Base-by-base conservation (phyloP, 345 rosid genomes). In the Salix caprea region DNA sequence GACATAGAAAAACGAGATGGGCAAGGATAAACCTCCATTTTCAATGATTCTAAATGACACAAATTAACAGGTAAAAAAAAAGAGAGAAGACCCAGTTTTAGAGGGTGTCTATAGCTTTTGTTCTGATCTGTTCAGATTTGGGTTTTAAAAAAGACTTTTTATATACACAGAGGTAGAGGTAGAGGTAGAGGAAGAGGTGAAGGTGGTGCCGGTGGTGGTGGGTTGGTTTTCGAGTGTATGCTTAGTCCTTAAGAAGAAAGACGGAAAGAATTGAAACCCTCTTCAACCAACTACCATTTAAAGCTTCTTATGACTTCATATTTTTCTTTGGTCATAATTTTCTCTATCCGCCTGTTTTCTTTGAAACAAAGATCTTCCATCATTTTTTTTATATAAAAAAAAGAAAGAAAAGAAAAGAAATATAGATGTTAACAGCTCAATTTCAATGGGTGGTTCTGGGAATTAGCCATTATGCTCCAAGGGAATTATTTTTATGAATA, bases 11-110 rank as follows among this genome's bases (percentile, higher is more conserved):
- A 85, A 75, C 87, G 89, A 83, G 84, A 82, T 81, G 88, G 90
- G 88, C 76, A 89, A 70, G 89, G 77, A 69, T 44, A 85, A 87
- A 89, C 81, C 72, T 93, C 96, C 96, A 89, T 90, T n/a, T 21
- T 79, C 76, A 19, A 40, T 15, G 75, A 5, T 15, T 68, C 28
- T 26, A 72, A 14, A 18, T 39, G 65, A 24, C 8, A 13, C 66
- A 61, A 50, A 50, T 16, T 50, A 50, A n/a, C 19, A 61, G 44
- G 7, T 5, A 30, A 8, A 26, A 15, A 15, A n/a, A 28, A 50
- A 48, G 48, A 32, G 24, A 67, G 6, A 70, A 46, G 5, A 15
- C 48, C 26, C 71, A 23, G 23, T 23, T 67, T 1, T 48, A 69
- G 62, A 26, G 67, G 67, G 66, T 61, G 52, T 36, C 6, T 67